Percentiles rank a stretch among this genome's conserved stretches.
Conservation (phyloP, 768 basidiomycete species). For the Phanerochaete carnosa region DNA sequence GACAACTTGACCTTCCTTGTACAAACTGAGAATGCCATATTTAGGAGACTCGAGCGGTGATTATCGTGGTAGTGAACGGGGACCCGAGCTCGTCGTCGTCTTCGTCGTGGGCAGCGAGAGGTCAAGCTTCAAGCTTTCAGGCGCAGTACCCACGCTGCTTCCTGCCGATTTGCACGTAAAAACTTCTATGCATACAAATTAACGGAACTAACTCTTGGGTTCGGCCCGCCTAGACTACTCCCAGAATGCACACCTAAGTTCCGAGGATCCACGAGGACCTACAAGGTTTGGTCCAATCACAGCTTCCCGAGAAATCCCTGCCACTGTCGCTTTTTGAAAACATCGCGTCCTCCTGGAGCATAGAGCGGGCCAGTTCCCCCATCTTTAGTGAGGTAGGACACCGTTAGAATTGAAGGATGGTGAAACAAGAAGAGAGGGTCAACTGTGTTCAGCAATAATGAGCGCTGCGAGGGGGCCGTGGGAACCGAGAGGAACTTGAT, state of each 20-base stretch:
- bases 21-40: background rate
- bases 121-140: background rate
- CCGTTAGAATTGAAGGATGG: too few species aligned
- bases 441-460: too few species aligned
- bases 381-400: too few species aligned
- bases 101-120: background rate
- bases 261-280: background rate
- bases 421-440: too few species aligned
- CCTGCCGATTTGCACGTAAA: background rate
- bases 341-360: too few species aligned
- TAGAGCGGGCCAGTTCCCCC: too few species aligned
- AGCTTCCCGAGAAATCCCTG: background rate
- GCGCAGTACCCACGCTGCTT: background rate
- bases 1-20: background rate
- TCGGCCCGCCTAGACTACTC: constrained; percentile 1
- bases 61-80: background rate
- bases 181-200: background rate
- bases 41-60: background rate
- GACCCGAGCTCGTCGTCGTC: background rate
- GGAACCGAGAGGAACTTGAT: too few species aligned
- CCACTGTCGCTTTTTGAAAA: too few species aligned
- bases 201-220: background rate
- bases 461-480: too few species aligned
- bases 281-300: background rate
- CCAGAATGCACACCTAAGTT: background rate